Evolutionary conservation across 805 yeast genomes (phyloP).

Genomic region (Schizosaccharomyces cryophilus): DNA sequence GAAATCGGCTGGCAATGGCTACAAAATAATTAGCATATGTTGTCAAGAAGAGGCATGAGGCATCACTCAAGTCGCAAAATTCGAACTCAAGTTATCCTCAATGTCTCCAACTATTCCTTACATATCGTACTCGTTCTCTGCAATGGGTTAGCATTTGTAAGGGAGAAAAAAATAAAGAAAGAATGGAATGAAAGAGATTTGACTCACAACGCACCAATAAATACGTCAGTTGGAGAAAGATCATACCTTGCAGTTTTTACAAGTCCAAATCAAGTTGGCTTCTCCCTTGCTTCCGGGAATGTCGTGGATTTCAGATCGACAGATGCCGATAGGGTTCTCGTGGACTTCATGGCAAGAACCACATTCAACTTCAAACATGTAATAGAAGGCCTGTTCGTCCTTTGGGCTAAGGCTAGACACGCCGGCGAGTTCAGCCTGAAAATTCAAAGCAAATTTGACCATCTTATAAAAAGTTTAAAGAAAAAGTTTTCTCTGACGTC

Average conservation of each 20-base stretch:
- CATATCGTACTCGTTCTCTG: slow-evolving; percentile 6
- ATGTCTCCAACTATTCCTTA: no score
- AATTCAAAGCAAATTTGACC: slow-evolving; percentile 10
- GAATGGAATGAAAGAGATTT: no score
- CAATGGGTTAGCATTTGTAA: background rate
- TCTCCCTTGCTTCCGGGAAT: slow-evolving; percentile 53
- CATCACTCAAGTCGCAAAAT: no score
- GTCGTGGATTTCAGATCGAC: slow-evolving; percentile 10
- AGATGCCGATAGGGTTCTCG: slow-evolving; percentile 20
- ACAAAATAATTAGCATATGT: no score
- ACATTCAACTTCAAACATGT: slow-evolving; percentile 22
- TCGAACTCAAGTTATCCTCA: no score
- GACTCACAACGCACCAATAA: no score
- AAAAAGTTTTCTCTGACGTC: no score
- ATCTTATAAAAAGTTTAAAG: background rate
- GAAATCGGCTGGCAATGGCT: slow-evolving; percentile 15
- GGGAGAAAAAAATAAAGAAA: no score
- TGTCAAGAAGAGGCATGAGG: no score
- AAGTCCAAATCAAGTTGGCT: slow-evolving; percentile 59
- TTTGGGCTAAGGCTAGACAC: slow-evolving; percentile 32
- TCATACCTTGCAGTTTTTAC: slow-evolving; percentile 27
- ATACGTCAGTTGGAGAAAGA: slow-evolving; percentile 6
- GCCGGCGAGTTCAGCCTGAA: slow-evolving; percentile 26
- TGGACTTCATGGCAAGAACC: slow-evolving; percentile 59
- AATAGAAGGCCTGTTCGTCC: slow-evolving; percentile 22